Percentiles rank a stretch among this genome's conserved stretches.
Conservation (phyloP, 2,329 filamentous ascomycete genomes). For the Cadophora sp. region DNA sequence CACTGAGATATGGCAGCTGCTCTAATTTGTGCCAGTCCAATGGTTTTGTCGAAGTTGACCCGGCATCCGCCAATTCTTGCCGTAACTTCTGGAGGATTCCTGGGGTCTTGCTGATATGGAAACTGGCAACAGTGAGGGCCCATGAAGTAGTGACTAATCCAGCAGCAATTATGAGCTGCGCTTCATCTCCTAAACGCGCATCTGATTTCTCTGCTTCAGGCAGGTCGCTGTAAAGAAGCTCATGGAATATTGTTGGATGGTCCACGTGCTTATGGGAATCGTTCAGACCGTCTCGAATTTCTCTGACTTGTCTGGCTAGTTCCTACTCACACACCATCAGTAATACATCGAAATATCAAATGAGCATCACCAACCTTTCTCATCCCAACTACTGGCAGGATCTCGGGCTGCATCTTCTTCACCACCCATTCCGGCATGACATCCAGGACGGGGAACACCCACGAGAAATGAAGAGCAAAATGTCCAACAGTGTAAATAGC, state of each 20-base stretch:
- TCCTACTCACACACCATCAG: conserved; percentile 15
- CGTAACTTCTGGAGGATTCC: conserved; percentile 41
- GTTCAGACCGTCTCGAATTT: conserved; percentile 22
- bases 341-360: neutral
- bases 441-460: conserved; percentile 25
- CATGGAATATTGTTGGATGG: conserved; percentile 37
- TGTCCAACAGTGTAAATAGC: conserved; percentile 22
- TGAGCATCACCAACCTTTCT: conserved; percentile 21
- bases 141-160: conserved; percentile 46
- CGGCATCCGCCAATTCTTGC: conserved; percentile 42
- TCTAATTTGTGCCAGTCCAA: conserved; percentile 43
- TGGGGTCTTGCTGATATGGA: conserved; percentile 42
- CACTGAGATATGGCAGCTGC: conserved; percentile 46
- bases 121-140: conserved; percentile 45
- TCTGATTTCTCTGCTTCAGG: conserved; percentile 39
- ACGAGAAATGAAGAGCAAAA: conserved; percentile 24
- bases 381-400: conserved; percentile 20
- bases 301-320: conserved; percentile 19
- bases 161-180: conserved; percentile 19
- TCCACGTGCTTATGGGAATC: conserved; percentile 22
- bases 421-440: conserved; percentile 24
- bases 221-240: conserved; percentile 41
- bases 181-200: conserved; percentile 22
- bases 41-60: conserved; percentile 44
- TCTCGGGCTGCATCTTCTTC: conserved; percentile 34